phyloP scores from a whole-genome alignment of 2,329 filamentous ascomycete genomes.

The Ramularia collo-cygni region DNA sequence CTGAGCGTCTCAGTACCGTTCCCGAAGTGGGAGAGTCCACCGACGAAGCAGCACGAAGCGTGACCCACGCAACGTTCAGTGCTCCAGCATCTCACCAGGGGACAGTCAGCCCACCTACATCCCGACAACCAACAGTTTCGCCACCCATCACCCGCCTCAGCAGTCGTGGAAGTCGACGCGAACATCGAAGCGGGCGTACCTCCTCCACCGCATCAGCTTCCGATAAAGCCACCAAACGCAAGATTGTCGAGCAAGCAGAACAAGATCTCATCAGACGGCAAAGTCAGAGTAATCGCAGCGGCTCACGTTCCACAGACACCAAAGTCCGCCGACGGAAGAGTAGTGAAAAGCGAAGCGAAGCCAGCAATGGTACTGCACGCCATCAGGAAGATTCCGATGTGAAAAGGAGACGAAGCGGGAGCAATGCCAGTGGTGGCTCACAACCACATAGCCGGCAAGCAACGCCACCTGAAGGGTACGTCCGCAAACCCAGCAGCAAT shows the following conservation, averaged over 20 bases:
- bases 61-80: slow-evolving; percentile 6
- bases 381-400: no score
- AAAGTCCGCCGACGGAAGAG: background rate
- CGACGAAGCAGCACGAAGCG: slow-evolving; percentile 14
- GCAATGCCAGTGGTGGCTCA: slow-evolving; percentile 6
- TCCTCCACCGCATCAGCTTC: slow-evolving; percentile 19
- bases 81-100: slow-evolving; percentile 2
- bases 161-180: slow-evolving; percentile 16
- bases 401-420: background rate
- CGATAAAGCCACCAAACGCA: slow-evolving; percentile 30
- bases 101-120: slow-evolving; percentile 8
- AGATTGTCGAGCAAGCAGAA: slow-evolving; percentile 27
- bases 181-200: slow-evolving; percentile 11
- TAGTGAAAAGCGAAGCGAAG: background rate
- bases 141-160: slow-evolving; percentile 24
- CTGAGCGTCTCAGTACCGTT: slow-evolving; percentile 28
- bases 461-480: slow-evolving; percentile 27
- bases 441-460: slow-evolving; percentile 22
- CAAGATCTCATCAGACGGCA: slow-evolving; percentile 17
- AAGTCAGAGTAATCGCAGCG: slow-evolving; percentile 15
- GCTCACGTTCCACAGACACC: background rate
- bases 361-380: background rate
- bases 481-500: slow-evolving; percentile 15
- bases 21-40: slow-evolving; percentile 23
- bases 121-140: slow-evolving; percentile 8